These are phyloP conservation scores for Telfairia occidentalis DNA, from an alignment of 331 rosid genomes.

Conservation along the genomic window DNA sequence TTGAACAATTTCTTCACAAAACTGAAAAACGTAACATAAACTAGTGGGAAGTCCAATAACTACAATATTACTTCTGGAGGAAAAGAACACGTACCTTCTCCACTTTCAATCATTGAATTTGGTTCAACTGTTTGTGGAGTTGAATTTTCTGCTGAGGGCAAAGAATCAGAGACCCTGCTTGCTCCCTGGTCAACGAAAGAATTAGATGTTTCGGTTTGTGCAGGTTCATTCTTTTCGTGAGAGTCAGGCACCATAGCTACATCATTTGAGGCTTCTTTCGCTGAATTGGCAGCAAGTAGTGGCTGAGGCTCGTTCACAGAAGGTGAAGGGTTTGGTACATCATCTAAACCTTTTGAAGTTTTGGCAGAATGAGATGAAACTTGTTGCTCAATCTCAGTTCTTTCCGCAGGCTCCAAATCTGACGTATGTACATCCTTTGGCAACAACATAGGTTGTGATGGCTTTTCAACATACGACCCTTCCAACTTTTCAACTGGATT, in stretches of 20 bases:
- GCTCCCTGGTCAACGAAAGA: conserved; percentile 31
- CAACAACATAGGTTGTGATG: conserved; percentile 24
- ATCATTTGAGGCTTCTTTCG: conserved; percentile 34
- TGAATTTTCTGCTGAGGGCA: neutral
- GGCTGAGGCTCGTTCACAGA: conserved; percentile 20
- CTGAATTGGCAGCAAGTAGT: conserved; percentile 21
- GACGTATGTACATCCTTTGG: conserved; percentile 31
- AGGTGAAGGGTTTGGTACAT: conserved; percentile 23
- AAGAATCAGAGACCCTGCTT: conserved; percentile 16
- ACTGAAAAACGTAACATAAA: neutral
- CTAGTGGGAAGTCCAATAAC: neutral
- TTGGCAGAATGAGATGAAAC: conserved; percentile 27
- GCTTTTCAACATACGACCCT: conserved; percentile 29
- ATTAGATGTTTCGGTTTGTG: conserved; percentile 30
- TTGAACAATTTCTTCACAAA: neutral
- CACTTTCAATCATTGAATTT: neutral
- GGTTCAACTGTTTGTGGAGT: neutral
- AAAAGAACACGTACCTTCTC: conserved; percentile 3
- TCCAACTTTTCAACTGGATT: conserved; percentile 29
- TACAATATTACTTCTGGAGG: neutral
- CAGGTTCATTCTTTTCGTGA: conserved; percentile 22
- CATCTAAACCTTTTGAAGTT: conserved; percentile 25
- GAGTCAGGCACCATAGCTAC: conserved; percentile 31
- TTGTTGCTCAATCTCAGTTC: conserved; percentile 33
- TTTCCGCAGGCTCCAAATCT: conserved; percentile 33